phyloP scores from a whole-genome alignment of 371 early-diverging fungal genomes.

The Zychaea mexicana region DNA sequence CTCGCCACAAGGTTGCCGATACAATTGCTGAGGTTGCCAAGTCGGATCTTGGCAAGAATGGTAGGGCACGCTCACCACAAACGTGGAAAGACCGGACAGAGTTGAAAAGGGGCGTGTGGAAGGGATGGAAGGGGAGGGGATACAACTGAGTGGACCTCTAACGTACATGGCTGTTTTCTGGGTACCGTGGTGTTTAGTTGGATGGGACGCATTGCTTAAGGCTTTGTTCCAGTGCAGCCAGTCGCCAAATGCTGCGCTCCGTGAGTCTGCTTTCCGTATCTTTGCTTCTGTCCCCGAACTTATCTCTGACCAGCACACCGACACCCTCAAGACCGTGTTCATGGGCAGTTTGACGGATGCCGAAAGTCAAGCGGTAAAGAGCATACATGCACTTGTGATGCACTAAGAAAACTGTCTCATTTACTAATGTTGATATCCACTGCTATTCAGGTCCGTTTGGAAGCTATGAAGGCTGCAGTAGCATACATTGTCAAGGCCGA shows the following conservation, averaged over 20 bases:
- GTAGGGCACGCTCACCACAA: too few relatives aligned
- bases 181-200: conserved; percentile 33
- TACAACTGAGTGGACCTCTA: too few relatives aligned
- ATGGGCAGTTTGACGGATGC: conserved; percentile 72
- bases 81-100: too few relatives aligned
- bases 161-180: background rate
- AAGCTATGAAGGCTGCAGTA: conserved; percentile 86
- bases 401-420: too few relatives aligned
- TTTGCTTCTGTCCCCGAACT: conserved; percentile 81
- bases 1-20: conserved; percentile 91
- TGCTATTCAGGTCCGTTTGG: conserved; percentile 74
- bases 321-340: conserved; percentile 74
- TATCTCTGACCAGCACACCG: conserved; percentile 70
- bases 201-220: conserved; percentile 82
- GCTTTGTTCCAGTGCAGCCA: conserved; percentile 81
- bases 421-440: background rate
- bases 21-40: conserved; percentile 87
- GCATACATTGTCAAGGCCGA: conserved; percentile 77
- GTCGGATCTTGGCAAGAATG: conserved; percentile 63
- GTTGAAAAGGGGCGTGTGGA: background rate
- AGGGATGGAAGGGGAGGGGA: too few relatives aligned
- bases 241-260: conserved; percentile 72
- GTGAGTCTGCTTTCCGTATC: conserved; percentile 90
- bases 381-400: background rate
- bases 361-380: conserved; percentile 44